Base-by-base conservation (phyloP, 106 monocot species). In the Dendrobium nobile region DNA sequence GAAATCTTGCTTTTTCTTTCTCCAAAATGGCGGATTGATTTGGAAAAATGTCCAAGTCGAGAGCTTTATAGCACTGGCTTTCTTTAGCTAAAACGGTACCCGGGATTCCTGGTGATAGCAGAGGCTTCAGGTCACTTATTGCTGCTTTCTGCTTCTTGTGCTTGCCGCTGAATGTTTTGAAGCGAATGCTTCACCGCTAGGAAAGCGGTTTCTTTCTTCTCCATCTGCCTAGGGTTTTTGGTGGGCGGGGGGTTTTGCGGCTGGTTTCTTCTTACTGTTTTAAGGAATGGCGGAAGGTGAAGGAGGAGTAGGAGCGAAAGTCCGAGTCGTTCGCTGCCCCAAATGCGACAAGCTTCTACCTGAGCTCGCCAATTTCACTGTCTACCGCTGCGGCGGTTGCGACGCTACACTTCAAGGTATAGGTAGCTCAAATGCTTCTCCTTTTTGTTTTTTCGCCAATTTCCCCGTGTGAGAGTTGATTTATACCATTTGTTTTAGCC, bases 281-380 rank as follows among this genome's bases (percentile, higher is more conserved):
- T 11, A 19, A 76, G 48, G 45, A 48, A 76, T 76, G 76, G 76
- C 45, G 48, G 76, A 76, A 27, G 78, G 47, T 54, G 85, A 80
- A 78, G 89, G 81, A 24, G 89, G 81, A 33, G 88, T 61, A 55
- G 84, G 74, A 15, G 85, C 85, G 67, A 89, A 91, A 83, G 86
- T 95, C 41, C 59, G 92, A 26, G 94, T 98, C 37, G 94, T 98
- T 55, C 85, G 95, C 19, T 98, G 98, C 83, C 98, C 98, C 77
- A 98, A 92, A 79, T 98, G 98, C 61, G 88, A 85, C 79, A 94
- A 91, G 80, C 92, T 95, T 59, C 92, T 98, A 15, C 95, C 98
- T 3, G 98, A 95, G 84, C 82, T 91, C 42, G 84, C 85, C 22
- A 87, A 91, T 44, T 90, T 89, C 89, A 90, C 87, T 17, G 83